A percentile compares a stretch with the other conserved stretches of the same genome.
phyloP scores from a whole-genome alignment of 495 filamentous ascomycete species.

The Bacidia rubella region DNA sequence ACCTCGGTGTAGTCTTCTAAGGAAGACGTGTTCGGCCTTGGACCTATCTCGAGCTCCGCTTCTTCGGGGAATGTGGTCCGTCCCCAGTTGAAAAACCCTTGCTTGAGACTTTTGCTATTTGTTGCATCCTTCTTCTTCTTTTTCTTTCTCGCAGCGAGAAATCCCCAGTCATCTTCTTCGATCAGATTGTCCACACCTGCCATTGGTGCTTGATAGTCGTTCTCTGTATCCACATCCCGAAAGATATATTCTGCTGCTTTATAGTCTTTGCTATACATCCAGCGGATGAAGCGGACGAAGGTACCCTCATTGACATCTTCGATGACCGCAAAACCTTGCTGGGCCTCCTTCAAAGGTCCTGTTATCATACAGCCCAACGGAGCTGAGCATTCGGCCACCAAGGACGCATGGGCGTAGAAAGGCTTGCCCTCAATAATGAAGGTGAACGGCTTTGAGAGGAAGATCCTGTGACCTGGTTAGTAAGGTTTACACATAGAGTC shows the following conservation, averaged over 20 bases:
- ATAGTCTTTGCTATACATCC: conserved; percentile 10
- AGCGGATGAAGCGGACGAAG: conserved; percentile 10
- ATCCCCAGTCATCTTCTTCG: background rate
- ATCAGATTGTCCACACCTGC: background rate
- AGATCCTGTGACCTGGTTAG: conserved; percentile 3
- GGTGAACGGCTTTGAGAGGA: conserved; percentile 8
- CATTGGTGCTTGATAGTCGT: background rate
- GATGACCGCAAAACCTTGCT: conserved; percentile 8
- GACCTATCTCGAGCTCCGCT: background rate
- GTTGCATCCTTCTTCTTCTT: background rate
- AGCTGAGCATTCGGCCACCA: conserved; percentile 5
- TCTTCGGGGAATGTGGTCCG: background rate
- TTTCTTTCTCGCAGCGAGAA: background rate
- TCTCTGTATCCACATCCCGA: background rate
- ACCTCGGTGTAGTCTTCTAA: conserved; percentile 26
- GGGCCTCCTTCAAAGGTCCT: conserved; percentile 5
- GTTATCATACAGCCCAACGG: conserved; percentile 10
- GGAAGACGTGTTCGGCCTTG: background rate
- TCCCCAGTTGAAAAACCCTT: background rate
- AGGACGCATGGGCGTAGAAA: conserved; percentile 9
- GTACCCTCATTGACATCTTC: conserved; percentile 10
- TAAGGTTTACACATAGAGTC: background rate
- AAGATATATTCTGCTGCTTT: background rate
- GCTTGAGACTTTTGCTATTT: background rate
- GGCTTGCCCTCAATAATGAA: conserved; percentile 9